Conservation (phyloP, 2,329 filamentous ascomycete genomes). For the Ophiostoma angusticollis region DNA sequence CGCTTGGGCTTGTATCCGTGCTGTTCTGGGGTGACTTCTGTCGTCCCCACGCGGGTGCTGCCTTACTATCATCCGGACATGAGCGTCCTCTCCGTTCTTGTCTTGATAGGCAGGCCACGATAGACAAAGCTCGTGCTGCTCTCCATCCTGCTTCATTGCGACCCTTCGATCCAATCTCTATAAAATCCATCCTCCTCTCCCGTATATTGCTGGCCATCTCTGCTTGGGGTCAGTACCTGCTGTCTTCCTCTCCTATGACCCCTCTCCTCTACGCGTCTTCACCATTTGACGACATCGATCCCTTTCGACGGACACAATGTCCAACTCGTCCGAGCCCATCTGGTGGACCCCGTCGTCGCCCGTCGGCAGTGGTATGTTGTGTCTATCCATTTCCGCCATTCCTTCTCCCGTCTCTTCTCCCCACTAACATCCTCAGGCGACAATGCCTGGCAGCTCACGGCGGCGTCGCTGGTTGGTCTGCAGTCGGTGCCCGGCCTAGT, state of each 20-base stretch:
- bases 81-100: no score
- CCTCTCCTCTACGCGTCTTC: not conserved
- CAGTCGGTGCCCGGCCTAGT: conserved; percentile 37
- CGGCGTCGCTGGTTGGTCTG: conserved; percentile 33
- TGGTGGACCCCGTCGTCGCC: conserved; percentile 6
- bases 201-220: no score
- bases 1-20: no score
- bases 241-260: not conserved
- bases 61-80: no score
- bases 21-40: no score
- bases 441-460: conserved; percentile 40
- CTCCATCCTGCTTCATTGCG: no score
- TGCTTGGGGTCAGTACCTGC: no score
- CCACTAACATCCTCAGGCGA: conserved; percentile 29
- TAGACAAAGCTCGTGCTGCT: no score
- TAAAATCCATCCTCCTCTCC: no score
- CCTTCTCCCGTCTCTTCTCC: not conserved
- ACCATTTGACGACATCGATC: not conserved
- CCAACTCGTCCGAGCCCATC: conserved; percentile 1
- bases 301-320: not conserved
- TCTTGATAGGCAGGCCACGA: no score
- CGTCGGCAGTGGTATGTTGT: conserved; percentile 3
- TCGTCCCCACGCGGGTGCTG: no score
- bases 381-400: not conserved
- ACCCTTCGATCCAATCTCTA: no score